Evolutionary conservation across 148 eudicot species (phyloP), one percentile per base, ranked within the genome.

Genomic region (Talinum fruticosum): DNA sequence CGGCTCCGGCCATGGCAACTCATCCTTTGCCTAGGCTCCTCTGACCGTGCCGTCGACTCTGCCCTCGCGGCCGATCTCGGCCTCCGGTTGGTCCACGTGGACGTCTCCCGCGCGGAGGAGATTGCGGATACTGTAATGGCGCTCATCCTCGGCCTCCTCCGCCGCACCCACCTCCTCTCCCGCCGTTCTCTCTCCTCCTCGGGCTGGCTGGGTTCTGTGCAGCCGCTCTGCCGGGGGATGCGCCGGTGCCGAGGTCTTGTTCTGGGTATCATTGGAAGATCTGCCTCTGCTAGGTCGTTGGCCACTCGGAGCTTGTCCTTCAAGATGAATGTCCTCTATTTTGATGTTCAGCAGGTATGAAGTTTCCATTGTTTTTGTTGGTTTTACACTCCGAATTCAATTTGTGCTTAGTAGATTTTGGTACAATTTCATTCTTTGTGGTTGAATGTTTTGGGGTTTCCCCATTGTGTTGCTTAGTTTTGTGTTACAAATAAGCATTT

Each of bases 151-250:
- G 99, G 97, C 35, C 83, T 96, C 1, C 82, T 96, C 1, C 84
- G 97, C 0, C 86, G 99, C 33, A 96, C 99, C 24, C 99, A 96
- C 61, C 75, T 93, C 30, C 84, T 96, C 28, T 96, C 99, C 15
- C 84, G 92, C 2, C 97, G 92, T 33, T 84, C 94, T 3, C 76
- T 96, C 19, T 96, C 99, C 66, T 92, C 93, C 24, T 88, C 99
- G 0, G 97, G 99, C 13, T 93, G 99, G 99, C 89, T 96, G 30
- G 99, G 99, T 3, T 91, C 97, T 1, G 89, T 96, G 10, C 99
- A 96, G 84, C 99, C 99, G 61, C 88, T 96, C 14, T 96, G 97
- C 80, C 88, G 97, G 0, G 99, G 99, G 33, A 96, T 96, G 99
- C 84, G 99, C 51, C 84, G 99, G 67, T 96, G 99, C 76, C 82